Evolutionary conservation across 352 stramenopile genomes (phyloP).

Genomic region (Thraustochytrium striatum): DNA sequence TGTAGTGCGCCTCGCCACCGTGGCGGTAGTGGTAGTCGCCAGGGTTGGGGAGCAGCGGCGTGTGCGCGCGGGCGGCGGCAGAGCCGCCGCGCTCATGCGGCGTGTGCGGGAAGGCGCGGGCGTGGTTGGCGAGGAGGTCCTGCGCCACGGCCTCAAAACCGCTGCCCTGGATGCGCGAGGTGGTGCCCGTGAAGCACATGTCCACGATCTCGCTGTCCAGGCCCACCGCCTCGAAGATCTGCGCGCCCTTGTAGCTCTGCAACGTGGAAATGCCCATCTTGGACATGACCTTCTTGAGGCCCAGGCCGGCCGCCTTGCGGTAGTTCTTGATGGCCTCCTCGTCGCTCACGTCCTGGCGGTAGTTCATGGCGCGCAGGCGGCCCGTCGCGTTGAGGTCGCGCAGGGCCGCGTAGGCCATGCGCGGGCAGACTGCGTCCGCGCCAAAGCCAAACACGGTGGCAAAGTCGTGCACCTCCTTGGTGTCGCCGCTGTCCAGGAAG

Average conservation of each 20-base stretch:
- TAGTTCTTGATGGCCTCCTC: slow-evolving; percentile 74
- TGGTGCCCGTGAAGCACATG: slow-evolving; percentile 74
- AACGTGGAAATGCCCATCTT: slow-evolving; percentile 84
- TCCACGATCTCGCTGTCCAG: slow-evolving; percentile 75
- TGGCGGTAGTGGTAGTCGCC: slow-evolving; percentile 91
- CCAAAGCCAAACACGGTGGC: slow-evolving; percentile 87
- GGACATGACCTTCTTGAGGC: slow-evolving; percentile 80
- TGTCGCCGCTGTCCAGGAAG: slow-evolving; percentile 87
- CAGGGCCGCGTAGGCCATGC: slow-evolving; percentile 89
- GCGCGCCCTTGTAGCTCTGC: slow-evolving; percentile 79
- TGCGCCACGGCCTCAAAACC: slow-evolving; percentile 90
- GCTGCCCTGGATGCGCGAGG: slow-evolving; percentile 74
- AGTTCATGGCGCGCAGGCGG: slow-evolving; percentile 45
- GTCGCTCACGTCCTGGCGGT: slow-evolving; percentile 59
- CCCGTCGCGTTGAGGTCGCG: slow-evolving; percentile 90
- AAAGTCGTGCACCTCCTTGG: slow-evolving; percentile 92
- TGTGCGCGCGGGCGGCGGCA: slow-evolving; percentile 9
- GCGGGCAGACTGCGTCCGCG: slow-evolving; percentile 87
- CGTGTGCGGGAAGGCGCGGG: slow-evolving; percentile 71
- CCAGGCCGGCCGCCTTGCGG: slow-evolving; percentile 72
- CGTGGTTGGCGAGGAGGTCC: slow-evolving; percentile 85
- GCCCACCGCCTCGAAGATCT: slow-evolving; percentile 79
- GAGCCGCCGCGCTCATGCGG: slow-evolving; percentile 25
- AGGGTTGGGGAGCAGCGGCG: slow-evolving; percentile 83
- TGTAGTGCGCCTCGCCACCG: slow-evolving; percentile 89